Percentiles rank a stretch among this genome's conserved stretches.
phyloP scores from a whole-genome alignment of 306 rosid species.

The Purshia tridentata region DNA sequence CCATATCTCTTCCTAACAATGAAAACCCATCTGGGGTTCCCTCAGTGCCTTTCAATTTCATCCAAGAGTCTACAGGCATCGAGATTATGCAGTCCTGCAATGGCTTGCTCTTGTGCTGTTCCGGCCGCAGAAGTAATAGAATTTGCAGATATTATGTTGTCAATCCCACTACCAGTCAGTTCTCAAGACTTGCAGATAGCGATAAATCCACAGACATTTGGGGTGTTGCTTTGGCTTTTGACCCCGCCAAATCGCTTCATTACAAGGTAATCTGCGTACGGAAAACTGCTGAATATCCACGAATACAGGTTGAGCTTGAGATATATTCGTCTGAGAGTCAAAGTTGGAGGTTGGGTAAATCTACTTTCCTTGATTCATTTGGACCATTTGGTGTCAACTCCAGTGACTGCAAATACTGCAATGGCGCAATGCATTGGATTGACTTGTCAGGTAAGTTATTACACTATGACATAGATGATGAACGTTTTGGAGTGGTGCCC shows the following conservation, averaged over 20 bases:
- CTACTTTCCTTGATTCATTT: background rate
- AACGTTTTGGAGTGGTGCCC: background rate
- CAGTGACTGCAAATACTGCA: slow-evolving; percentile 9
- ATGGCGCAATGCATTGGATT: slow-evolving; percentile 19
- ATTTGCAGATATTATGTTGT: background rate
- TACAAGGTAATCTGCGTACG: slow-evolving; percentile 5
- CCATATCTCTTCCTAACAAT: too few relatives aligned
- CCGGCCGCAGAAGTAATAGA: background rate
- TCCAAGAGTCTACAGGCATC: background rate
- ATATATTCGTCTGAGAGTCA: slow-evolving; percentile 17
- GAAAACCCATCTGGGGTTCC: too few relatives aligned
- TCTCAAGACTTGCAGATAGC: background rate
- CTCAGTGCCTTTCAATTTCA: too few relatives aligned
- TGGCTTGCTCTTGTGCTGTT: slow-evolving; percentile 16
- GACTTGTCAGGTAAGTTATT: background rate
- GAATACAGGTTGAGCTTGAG: too few relatives aligned
- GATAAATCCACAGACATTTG: background rate
- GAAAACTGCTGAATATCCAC: too few relatives aligned
- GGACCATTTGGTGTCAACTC: background rate
- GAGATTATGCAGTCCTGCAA: slow-evolving; percentile 24
- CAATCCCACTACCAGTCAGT: background rate
- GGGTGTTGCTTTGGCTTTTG: background rate
- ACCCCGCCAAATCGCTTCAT: slow-evolving; percentile 11
- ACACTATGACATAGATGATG: slow-evolving; percentile 10
- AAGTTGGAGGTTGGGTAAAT: slow-evolving; percentile 10